Base-by-base conservation (phyloP, 192 early-diverging fungal genomes). In the Oehlia diaphana region DNA sequence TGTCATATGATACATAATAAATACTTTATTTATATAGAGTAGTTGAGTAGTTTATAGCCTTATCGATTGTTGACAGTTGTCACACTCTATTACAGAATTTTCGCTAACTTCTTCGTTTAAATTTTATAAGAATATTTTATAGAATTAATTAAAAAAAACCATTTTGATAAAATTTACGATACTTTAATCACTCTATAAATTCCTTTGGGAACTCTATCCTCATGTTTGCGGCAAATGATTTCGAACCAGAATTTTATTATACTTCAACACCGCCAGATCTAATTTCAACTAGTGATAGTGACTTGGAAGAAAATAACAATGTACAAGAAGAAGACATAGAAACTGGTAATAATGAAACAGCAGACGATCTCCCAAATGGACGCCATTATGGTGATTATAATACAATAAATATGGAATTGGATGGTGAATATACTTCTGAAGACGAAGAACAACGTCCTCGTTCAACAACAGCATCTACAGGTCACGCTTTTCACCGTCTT, bases 381-480 rank as follows among this genome's bases (percentile, higher is more conserved):
- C 33, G 35, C 35, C 28, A 69, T 73, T 31, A 73, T 53, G 9
- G 35, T 28, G 72, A 73, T 53, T 73, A 37, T 3, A 73, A 73
- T 31, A 53, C 47, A 53, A 73, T 37, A 50, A 73, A 73, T 73
- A 73, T 73, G 72, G 72, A 73, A 9, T 73, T 73, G 42, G 72
- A 73, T 37, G 49, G 49, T 14, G 72, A 73, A 23, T 73, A 73
- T 16, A 73, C 72, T 58, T 73, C 72, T 73, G 72, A 72, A 72
- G 70, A 73, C 72, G 72, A 73, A 53, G 72, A 53, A 50, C 72
- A 53, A 53, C 44, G 72, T 53, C n/a, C 44, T 28, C 44, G 44
- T 33, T 2, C 23, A 19, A 19, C 44, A 53, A 4, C 44, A 28
- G 47, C 49, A 73, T n/a, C 44, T 47, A 2, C 39, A n/a, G 47